Base-by-base conservation (phyloP, 1,284 basidiomycete genomes). In the Gastroboletus turbinatus region DNA sequence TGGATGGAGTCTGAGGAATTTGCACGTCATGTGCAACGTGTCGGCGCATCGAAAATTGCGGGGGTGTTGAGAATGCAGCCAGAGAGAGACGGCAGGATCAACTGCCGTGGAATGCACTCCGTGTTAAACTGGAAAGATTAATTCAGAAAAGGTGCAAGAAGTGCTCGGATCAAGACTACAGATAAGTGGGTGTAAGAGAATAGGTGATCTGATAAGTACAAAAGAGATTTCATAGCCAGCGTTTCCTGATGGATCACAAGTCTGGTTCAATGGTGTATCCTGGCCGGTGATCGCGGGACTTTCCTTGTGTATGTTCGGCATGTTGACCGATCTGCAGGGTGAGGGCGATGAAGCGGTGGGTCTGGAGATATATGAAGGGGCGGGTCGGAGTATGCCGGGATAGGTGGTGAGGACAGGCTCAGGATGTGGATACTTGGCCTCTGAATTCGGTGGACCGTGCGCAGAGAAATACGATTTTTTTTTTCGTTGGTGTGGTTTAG, bases 271-370 rank as follows among this genome's bases (percentile, higher is more conserved):
- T 50, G 40, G 46, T 33, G 47, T 40, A 14, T 36, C 38, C 50
- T 49, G 27, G 14, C 50, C 55, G 64, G 49, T 63, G 59, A 65
- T 67, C 66, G 61, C 63, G 69, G 69, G 67, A 70, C 59, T 63
- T 72, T 67, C 63, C 57, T 38, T 57, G 19, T n/a, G 29, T 49
- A 46, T 42, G 40, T 56, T 59, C 27, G 49, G 55, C 46, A 47
- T 61, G 50, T 60, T 29, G 50, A 56, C 57, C 50, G 65, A 72
- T 62, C 55, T 62, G 42, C 51, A 59, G 47, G 55, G 54, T 54
- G 40, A 49, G 50, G 56, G 53, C 43, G 46, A 54, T 57, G 67
- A 61, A 61, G 66, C 32, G 32, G 52, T 50, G 42, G 46, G 57
- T 56, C 49, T 29, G 38, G 39, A 45, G 48, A 50, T 46, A 36